Conservation (phyloP, 2,329 filamentous ascomycete species). For the Clarireedia paspali region DNA sequence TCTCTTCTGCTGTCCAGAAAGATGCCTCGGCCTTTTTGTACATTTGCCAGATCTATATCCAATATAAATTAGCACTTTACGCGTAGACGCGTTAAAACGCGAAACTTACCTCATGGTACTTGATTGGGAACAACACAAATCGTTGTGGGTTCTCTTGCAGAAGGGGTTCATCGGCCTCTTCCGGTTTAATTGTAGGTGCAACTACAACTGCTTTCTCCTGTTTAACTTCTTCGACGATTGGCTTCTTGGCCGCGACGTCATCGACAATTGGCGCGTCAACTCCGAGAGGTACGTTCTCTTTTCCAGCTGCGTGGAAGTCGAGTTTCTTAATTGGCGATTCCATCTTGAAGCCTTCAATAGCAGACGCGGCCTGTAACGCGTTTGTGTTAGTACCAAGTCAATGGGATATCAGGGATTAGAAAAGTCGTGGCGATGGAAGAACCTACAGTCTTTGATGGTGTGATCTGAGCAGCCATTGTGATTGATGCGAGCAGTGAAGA, state of each 20-base stretch:
- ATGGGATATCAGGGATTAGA: conserved; percentile 27
- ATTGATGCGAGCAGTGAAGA: conserved; percentile 10
- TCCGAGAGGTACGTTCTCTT: conserved; percentile 66
- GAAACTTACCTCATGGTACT: conserved; percentile 89
- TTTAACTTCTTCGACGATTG: conserved; percentile 43
- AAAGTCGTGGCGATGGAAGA: conserved; percentile 27
- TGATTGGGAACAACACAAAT: conserved; percentile 97
- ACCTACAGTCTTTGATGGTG: conserved; percentile 64
- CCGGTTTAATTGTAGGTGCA: conserved; percentile 49
- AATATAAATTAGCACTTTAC: conserved; percentile 48
- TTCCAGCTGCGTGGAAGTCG: conserved; percentile 64
- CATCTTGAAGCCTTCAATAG: conserved; percentile 85
- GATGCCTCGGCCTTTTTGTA: conserved; percentile 99
- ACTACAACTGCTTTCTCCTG: conserved; percentile 35
- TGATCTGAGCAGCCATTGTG: conserved; percentile 67
- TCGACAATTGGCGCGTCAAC: conserved; percentile 42
- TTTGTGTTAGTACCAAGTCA: conserved; percentile 26
- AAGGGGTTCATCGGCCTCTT: conserved; percentile 80
- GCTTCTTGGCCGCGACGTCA: conserved; percentile 50
- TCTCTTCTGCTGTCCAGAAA: conserved; percentile 99
- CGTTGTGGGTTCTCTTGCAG: conserved; percentile 92
- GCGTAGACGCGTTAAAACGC: conserved; percentile 46
- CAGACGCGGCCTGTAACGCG: conserved; percentile 65
- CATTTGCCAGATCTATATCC: conserved; percentile 92
- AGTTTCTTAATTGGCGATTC: conserved; percentile 89